These are phyloP conservation scores for Coemansia sp. DNA, from an alignment of 192 early-diverging fungal species.

Conservation along the genomic window DNA sequence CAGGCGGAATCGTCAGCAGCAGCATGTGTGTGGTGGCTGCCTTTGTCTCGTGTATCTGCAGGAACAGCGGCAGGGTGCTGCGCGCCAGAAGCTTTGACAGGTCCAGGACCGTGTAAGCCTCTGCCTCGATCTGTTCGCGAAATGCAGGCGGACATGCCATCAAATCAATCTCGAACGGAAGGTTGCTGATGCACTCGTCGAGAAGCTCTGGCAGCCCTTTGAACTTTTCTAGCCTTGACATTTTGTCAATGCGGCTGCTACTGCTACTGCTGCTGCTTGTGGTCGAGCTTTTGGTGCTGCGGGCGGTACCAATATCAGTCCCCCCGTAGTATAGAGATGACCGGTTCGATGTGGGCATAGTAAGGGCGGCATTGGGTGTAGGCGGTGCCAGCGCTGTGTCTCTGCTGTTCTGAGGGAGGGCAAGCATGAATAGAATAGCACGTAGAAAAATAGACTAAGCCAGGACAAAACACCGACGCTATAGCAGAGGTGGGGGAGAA, in stretches of 20 bases:
- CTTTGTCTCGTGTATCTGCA: conserved; percentile 54
- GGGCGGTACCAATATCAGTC: conserved; percentile 9
- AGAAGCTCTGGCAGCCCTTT: conserved; percentile 49
- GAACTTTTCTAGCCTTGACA: conserved; percentile 52
- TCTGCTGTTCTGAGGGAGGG: conserved; percentile 13
- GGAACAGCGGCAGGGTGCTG: conserved; percentile 45
- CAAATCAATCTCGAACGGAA: conserved; percentile 49
- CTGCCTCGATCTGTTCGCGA: conserved; percentile 49
- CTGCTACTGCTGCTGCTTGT: conserved; percentile 14
- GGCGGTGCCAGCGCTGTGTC: background rate
- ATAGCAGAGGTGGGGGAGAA: no score
- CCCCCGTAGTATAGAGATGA: conserved; percentile 32
- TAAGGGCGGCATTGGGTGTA: conserved; percentile 3
- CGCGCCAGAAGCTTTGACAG: conserved; percentile 45
- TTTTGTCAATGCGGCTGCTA: conserved; percentile 41
- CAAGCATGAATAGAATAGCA: conserved; percentile 16
- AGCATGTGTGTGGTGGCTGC: conserved; percentile 50
- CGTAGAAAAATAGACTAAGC: no score
- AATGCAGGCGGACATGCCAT: conserved; percentile 51
- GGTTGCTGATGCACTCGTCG: conserved; percentile 43
- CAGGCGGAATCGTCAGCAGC: conserved; percentile 37
- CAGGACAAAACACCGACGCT: no score
- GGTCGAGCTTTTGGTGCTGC: conserved; percentile 12
- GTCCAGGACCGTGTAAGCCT: conserved; percentile 47
- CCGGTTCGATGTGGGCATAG: conserved; percentile 23